Evolutionary conservation across 805 yeast genomes (phyloP), one percentile per base, ranked within the genome.

Genomic region (Komagataella pastoris): DNA sequence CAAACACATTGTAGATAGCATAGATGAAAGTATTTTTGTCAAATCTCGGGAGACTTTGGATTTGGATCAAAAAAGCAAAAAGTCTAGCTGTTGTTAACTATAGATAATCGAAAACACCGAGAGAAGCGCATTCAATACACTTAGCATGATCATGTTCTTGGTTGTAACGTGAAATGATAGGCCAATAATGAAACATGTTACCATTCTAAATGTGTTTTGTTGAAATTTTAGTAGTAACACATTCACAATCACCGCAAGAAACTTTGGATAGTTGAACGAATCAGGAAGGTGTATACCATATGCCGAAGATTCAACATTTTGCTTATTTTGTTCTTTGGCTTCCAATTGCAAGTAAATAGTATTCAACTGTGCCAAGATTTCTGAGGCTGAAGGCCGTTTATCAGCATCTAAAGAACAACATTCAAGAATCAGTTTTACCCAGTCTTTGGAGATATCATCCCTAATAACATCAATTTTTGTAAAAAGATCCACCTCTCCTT

Each of bases 341-440:
- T 21, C 23, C 30, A 46, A 46, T 46, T 21, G 47, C 21, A 19
- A 30, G 14, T 30, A 30, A 46, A 19, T 24, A 18, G 17, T 51
- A 17, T 63, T 62, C 48, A 75, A 52, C 7, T 54, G 53, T 4
- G 53, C 52, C 10, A 74, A 59, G 0, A 78, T 64, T 18, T 71
- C 70, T 0, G 61, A 65, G 1, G 80, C 73, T 3, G 66, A 57
- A 6, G 80, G 76, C 50, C 88, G 70, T 7, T 57, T 53, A 0
- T 50, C 54, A 0, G 75, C 71, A 17, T 69, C 56, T 53, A 19
- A 66, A 59, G 54, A 50, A 12, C 58, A 55, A 57, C 63, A 49
- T 18, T 8, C 3, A n/a, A 54, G 48, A 24, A 62, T 61, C 23
- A 63, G 44, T 6, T 51, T 50, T 1, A 79, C 62, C 60, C 77